These are phyloP conservation scores for Tricladium varicosporioides DNA, from an alignment of 2,329 filamentous ascomycete genomes.

Conservation along the genomic window DNA sequence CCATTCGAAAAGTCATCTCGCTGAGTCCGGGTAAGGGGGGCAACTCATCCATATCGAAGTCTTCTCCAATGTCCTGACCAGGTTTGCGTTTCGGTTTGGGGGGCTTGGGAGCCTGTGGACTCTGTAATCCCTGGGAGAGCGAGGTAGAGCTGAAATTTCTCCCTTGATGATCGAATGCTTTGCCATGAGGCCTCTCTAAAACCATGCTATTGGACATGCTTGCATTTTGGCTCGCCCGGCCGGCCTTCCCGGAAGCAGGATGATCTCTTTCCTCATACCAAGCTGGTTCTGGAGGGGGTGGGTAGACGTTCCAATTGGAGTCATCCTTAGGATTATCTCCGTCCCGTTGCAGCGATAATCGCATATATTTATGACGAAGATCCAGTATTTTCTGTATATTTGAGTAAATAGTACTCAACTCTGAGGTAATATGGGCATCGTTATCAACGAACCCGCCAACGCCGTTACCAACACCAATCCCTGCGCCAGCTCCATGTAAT, in stretches of 20 bases:
- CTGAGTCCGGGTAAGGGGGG: conserved; percentile 70
- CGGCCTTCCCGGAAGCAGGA: conserved; percentile 17
- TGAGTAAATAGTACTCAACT: conserved; percentile 81
- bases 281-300: conserved; percentile 84
- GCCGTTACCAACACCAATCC: conserved; percentile 59
- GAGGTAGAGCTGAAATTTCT: conserved; percentile 18
- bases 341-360: conserved; percentile 76
- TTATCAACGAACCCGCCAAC: conserved; percentile 63
- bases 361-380: conserved; percentile 83
- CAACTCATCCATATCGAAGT: conserved; percentile 80
- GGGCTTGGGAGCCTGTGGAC: conserved; percentile 40
- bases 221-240: conserved; percentile 45
- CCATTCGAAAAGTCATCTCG: conserved; percentile 72
- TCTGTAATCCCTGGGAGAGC: conserved; percentile 35
- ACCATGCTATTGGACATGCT: conserved; percentile 40
- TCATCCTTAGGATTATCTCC: conserved; percentile 87
- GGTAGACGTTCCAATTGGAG: conserved; percentile 82
- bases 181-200: conserved; percentile 30
- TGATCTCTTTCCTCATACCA: conserved; percentile 61
- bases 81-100: conserved; percentile 70
- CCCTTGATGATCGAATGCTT: conserved; percentile 15
- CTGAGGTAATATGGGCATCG: conserved; percentile 77
- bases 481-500: conserved; percentile 55
- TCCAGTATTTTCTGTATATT: conserved; percentile 91
- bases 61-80: conserved; percentile 85